Conservation (phyloP, 306 rosid species). For the Ochetophila trinervis region DNA sequence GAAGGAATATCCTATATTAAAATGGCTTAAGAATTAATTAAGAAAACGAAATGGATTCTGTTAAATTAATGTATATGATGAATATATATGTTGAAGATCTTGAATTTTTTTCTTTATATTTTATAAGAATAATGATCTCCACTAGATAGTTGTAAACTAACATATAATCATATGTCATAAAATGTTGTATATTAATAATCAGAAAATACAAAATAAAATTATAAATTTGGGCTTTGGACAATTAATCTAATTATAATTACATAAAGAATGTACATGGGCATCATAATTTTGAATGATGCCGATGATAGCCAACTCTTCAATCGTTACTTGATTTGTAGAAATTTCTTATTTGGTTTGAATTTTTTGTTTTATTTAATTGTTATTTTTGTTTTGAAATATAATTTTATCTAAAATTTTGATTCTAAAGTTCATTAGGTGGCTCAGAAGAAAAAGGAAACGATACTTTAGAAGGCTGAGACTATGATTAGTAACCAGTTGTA, state of each 20-base stretch:
- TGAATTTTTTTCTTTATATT: slow-evolving; percentile 12
- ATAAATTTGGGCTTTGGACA: too few species aligned
- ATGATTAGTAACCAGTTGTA: slow-evolving; percentile 49
- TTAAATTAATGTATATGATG: slow-evolving; percentile 3
- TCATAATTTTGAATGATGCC: slow-evolving; percentile 11
- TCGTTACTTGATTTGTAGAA: slow-evolving; percentile 30
- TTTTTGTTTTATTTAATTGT: slow-evolving; percentile 10
- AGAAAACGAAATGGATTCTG: slow-evolving; percentile 19
- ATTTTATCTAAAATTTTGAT: slow-evolving; percentile 18
- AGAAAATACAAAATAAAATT: too few species aligned
- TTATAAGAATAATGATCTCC: slow-evolving; percentile 1
- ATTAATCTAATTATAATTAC: too few species aligned
- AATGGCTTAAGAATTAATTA: slow-evolving; percentile 1
- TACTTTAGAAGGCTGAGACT: slow-evolving; percentile 43
- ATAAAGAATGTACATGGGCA: too few species aligned
- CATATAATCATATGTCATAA: too few species aligned
- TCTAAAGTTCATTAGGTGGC: slow-evolving; percentile 34
- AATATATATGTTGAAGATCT: slow-evolving; percentile 5
- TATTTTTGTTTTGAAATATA: slow-evolving; percentile 17
- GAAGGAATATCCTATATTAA: slow-evolving; percentile 3
- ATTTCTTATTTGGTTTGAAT: slow-evolving; percentile 23
- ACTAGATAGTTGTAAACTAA: neutral
- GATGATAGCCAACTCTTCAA: slow-evolving; percentile 15
- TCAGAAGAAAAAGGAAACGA: slow-evolving; percentile 27
- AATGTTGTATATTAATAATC: too few species aligned